Percentiles rank a stretch among this genome's conserved stretches.
phyloP scores from a whole-genome alignment of 768 basidiomycete genomes.

The Russula virescens region DNA sequence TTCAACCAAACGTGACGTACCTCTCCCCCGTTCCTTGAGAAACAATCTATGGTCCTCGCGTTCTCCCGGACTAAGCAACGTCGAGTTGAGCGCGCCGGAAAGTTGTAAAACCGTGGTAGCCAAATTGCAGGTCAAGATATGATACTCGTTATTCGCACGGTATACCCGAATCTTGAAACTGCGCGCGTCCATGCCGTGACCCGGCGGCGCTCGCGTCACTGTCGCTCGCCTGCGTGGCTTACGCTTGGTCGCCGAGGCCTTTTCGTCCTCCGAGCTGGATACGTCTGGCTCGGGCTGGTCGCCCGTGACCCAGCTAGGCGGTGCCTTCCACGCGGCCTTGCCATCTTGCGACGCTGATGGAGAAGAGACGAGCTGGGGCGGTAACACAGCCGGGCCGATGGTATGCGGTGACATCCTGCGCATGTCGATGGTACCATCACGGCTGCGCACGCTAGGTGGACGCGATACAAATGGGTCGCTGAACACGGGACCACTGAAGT shows the following conservation, averaged over 20 bases:
- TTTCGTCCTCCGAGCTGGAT: slow-evolving; percentile 41
- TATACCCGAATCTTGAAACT: slow-evolving; percentile 69
- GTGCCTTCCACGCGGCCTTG: slow-evolving; percentile 49
- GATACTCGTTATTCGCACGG: slow-evolving; percentile 63
- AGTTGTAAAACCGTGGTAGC: slow-evolving; percentile 65
- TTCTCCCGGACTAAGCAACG: slow-evolving; percentile 45
- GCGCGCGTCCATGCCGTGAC: slow-evolving; percentile 2
- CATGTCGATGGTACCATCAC: slow-evolving; percentile 14
- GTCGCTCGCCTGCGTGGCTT: slow-evolving; percentile 23
- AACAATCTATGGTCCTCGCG: slow-evolving; percentile 63
- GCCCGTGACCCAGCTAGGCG: slow-evolving; percentile 69
- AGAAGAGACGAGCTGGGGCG: slow-evolving; percentile 13
- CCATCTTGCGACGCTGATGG: slow-evolving; percentile 23
- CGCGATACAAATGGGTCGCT: slow-evolving; percentile 24
- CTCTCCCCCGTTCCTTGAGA: slow-evolving; percentile 69
- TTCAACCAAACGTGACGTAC: slow-evolving; percentile 36
- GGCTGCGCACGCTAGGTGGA: slow-evolving; percentile 4
- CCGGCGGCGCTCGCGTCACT: slow-evolving; percentile 3
- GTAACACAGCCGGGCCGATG: slow-evolving; percentile 14
- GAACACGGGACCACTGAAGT: slow-evolving; percentile 13
- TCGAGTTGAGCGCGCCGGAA: slow-evolving; percentile 53
- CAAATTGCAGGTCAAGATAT: slow-evolving; percentile 59
- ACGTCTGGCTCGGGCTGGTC: slow-evolving; percentile 39
- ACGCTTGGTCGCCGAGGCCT: slow-evolving; percentile 22
- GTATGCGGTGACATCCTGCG: slow-evolving; percentile 16